These are phyloP conservation scores for Bacterosira constricta DNA, from an alignment of 108 stramenopile genomes.

Conservation along the genomic window DNA sequence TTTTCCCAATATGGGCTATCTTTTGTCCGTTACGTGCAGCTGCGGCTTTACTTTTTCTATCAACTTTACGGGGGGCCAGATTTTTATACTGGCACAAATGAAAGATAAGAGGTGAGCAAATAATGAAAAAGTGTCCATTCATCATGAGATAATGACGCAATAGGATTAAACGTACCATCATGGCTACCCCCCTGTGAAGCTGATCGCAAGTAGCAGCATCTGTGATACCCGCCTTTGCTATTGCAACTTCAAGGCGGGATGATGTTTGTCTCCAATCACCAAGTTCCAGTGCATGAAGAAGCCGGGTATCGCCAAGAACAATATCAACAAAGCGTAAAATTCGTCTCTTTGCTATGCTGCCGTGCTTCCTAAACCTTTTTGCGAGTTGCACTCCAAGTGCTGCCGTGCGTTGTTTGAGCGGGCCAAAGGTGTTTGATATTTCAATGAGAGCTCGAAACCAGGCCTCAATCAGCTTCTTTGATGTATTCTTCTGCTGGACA, in stretches of 20 bases:
- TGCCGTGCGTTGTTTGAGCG: constrained; percentile 69
- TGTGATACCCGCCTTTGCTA: constrained; percentile 72
- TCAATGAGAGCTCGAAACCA: constrained; percentile 74
- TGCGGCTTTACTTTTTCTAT: constrained; percentile 52
- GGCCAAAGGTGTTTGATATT: constrained; percentile 71
- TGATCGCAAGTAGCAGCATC: constrained; percentile 70
- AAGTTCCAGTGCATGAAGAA: constrained; percentile 72
- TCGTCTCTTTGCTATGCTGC: constrained; percentile 68
- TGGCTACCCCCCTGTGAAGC: constrained; percentile 62
- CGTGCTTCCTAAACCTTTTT: constrained; percentile 74
- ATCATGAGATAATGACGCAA: neutral
- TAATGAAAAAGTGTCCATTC: too few relatives aligned
- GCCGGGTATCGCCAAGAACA: constrained; percentile 65
- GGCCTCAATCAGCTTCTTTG: constrained; percentile 55
- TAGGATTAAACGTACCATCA: constrained; percentile 40
- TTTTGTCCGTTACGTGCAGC: constrained; percentile 76
- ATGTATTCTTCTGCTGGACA: constrained; percentile 74
- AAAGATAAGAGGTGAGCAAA: too few relatives aligned
- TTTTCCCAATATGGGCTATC: constrained; percentile 54
- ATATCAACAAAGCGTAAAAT: constrained; percentile 74
- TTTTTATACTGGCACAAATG: constrained; percentile 54
- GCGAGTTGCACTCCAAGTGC: constrained; percentile 74
- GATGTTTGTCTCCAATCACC: constrained; percentile 74
- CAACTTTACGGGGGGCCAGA: constrained; percentile 49
- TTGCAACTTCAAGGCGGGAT: constrained; percentile 60